A percentile compares a stretch with the other conserved stretches of the same genome.
phyloP scores from a whole-genome alignment of 2,329 filamentous ascomycete species.

The Xylaria hypoxylon region DNA sequence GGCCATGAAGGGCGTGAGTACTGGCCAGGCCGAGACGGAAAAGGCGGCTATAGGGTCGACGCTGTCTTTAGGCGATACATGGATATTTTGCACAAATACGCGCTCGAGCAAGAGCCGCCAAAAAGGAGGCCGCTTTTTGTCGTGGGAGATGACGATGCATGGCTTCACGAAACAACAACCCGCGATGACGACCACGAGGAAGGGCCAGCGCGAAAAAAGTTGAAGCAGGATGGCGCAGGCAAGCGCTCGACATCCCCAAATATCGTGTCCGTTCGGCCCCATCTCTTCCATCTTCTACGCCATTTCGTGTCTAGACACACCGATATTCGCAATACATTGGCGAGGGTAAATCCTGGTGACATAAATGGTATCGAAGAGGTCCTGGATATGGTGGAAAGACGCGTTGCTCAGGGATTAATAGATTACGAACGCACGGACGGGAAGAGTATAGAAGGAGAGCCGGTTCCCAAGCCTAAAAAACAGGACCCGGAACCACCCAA shows the following conservation, averaged over 20 bases:
- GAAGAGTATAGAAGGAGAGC: conserved; percentile 56
- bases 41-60: conserved; percentile 89
- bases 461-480: conserved; percentile 41
- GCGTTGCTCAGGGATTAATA: conserved; percentile 76
- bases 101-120: conserved; percentile 74
- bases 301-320: conserved; percentile 84
- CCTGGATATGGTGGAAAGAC: conserved; percentile 78
- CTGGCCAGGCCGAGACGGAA: conserved; percentile 83
- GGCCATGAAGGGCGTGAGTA: conserved; percentile 81
- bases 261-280: conserved; percentile 84
- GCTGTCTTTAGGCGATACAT: conserved; percentile 88
- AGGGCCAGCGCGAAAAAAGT: conserved; percentile 55
- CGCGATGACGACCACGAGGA: conserved; percentile 51
- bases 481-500: conserved; percentile 45
- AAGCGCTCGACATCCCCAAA: conserved; percentile 68
- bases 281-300: conserved; percentile 91
- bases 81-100: conserved; percentile 87
- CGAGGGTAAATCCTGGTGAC: conserved; percentile 74
- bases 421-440: conserved; percentile 71
- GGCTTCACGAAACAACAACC: conserved; percentile 55
- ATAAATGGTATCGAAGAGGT: conserved; percentile 82
- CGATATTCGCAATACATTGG: conserved; percentile 86
- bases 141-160: conserved; percentile 65
- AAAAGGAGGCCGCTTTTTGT: conserved; percentile 78
- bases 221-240: conserved; percentile 57